Evolutionary conservation across 2,329 filamentous ascomycete genomes (phyloP).

Genomic region (Talaromyces amestolkiae): DNA sequence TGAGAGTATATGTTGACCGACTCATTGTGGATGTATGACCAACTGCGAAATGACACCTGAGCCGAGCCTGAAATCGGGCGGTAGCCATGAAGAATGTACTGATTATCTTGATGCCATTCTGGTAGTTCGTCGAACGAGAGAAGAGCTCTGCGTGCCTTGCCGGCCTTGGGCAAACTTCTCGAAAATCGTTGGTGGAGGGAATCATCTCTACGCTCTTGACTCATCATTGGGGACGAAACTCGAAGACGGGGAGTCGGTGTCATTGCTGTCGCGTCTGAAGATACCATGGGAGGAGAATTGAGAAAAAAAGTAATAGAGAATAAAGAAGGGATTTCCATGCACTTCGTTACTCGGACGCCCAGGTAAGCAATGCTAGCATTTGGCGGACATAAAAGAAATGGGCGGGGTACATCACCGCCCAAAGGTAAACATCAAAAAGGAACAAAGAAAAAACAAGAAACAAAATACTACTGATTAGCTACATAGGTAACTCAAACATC

Average conservation of each 20-base stretch:
- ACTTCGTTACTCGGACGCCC: too few species aligned
- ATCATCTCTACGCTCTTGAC: background rate
- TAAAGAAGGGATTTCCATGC: too few species aligned
- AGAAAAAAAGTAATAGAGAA: too few species aligned
- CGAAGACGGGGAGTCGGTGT: background rate
- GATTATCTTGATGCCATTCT: conserved; percentile 45
- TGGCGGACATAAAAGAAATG: too few species aligned
- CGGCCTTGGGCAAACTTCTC: background rate
- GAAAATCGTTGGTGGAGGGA: background rate
- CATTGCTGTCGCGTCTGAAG: background rate
- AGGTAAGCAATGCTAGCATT: too few species aligned
- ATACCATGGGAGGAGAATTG: background rate
- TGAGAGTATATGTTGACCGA: conserved; percentile 47
- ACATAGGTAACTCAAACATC: too few species aligned
- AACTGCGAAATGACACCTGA: conserved; percentile 40
- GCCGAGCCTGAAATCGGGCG: conserved; percentile 43
- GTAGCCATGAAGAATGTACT: conserved; percentile 45
- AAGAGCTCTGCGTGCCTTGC: background rate
- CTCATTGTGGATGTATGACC: conserved; percentile 47
- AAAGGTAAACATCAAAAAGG: too few species aligned
- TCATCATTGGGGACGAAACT: background rate
- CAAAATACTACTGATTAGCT: too few species aligned
- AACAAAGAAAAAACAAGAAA: too few species aligned
- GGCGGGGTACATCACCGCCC: too few species aligned
- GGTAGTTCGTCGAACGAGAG: background rate